phyloP scores from a whole-genome alignment of 139 green algal genomes.

The Volvox reticuliferus region DNA sequence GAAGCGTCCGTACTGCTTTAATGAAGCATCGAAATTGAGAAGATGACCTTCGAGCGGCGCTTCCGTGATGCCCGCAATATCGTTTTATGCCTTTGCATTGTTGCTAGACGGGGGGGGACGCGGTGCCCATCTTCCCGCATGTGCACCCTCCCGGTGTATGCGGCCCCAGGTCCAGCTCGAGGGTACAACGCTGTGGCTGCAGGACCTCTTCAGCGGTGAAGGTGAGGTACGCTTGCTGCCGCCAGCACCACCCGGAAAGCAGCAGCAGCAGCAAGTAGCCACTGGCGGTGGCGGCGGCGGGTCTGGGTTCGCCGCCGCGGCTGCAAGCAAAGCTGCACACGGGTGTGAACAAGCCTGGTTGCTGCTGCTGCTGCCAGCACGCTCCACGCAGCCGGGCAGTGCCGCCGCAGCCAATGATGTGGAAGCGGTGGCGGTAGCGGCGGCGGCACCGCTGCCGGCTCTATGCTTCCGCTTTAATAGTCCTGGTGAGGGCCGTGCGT shows the following conservation, averaged over 20 bases:
- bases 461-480: constrained; percentile 41
- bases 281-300: background rate
- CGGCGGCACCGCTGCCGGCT: background rate
- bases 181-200: background rate
- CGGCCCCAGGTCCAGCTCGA: constrained; percentile 5
- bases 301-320: background rate
- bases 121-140: no score
- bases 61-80: no score
- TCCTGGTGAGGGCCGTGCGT: constrained; percentile 9
- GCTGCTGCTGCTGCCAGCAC: constrained; percentile 24
- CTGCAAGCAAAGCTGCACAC: background rate
- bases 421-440: background rate
- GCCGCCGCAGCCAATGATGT: background rate
- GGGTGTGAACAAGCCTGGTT: background rate
- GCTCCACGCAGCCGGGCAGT: background rate
- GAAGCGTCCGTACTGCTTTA: no score
- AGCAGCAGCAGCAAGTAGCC: background rate
- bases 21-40: no score
- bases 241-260: background rate
- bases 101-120: no score
- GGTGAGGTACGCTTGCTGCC: background rate
- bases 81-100: no score
- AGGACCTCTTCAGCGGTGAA: constrained; percentile 13
- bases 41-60: no score
- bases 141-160: no score